Evolutionary conservation across 257 asterid species (phyloP).

Genomic region (Gentiana macrophylla): DNA sequence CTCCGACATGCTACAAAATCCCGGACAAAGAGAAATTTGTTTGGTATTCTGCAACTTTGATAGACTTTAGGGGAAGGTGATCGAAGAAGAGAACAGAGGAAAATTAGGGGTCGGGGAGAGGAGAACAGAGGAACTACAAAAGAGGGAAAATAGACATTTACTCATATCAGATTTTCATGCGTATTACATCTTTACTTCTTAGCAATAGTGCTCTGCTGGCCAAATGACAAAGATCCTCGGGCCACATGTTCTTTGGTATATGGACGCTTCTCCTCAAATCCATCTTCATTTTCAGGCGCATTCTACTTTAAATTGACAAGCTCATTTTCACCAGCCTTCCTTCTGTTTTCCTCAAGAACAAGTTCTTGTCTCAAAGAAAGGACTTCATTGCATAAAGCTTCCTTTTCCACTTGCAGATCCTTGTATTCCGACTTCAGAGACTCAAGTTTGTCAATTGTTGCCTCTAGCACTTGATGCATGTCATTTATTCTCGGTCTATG

Average conservation of each 20-base stretch:
- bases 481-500: conserved; percentile 35
- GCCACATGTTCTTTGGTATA: conserved; percentile 38
- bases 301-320: conserved; percentile 34
- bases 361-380: conserved; percentile 40
- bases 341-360: conserved; percentile 50
- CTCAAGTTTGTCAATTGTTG: conserved; percentile 39
- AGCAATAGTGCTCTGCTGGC: conserved; percentile 68
- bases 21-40: too few relatives aligned
- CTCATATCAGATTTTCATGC: too few relatives aligned
- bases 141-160: too few relatives aligned
- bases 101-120: too few relatives aligned
- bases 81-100: too few relatives aligned
- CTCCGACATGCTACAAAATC: too few relatives aligned
- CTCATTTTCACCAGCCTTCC: conserved; percentile 69
- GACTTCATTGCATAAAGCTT: conserved; percentile 39
- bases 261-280: conserved; percentile 81
- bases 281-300: conserved; percentile 81
- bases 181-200: conserved; percentile 16
- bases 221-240: conserved; percentile 36
- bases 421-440: conserved; percentile 36
- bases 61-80: too few relatives aligned
- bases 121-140: too few relatives aligned
- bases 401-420: conserved; percentile 54
- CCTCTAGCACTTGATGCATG: conserved; percentile 46
- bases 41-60: too few relatives aligned